Evolutionary conservation across 2,329 filamentous ascomycete genomes (phyloP).

Genomic region (Aspergillus novoparasiticus): DNA sequence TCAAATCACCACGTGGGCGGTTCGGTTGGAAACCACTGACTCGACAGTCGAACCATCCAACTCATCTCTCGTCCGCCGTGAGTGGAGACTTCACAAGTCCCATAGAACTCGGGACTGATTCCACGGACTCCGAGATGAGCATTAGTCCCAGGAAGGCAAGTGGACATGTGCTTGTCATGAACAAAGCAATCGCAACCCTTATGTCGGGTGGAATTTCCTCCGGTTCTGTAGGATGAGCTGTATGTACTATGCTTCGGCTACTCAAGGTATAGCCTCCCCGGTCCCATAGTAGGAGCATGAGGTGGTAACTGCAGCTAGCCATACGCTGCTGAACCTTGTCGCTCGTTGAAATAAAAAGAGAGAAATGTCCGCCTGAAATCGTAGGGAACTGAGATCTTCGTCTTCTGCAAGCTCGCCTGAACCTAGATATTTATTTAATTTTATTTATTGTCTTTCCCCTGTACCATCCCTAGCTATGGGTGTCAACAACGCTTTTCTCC

Average conservation of each 20-base stretch:
- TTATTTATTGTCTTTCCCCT: background rate
- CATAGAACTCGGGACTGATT: background rate
- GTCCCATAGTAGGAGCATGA: background rate
- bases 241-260: background rate
- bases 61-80: background rate
- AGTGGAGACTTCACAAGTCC: background rate
- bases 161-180: background rate
- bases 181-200: background rate
- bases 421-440: background rate
- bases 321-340: background rate
- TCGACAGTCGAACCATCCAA: background rate
- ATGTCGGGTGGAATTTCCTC: background rate
- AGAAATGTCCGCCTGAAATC: background rate
- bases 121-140: background rate
- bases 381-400: background rate
- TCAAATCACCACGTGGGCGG: background rate
- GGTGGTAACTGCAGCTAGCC: background rate
- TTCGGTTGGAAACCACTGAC: background rate
- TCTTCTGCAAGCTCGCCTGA: background rate
- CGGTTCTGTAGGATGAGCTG: background rate
- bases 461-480: background rate
- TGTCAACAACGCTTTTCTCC: slow-evolving; percentile 4
- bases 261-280: background rate
- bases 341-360: background rate
- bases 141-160: background rate